A percentile compares a stretch with the other conserved stretches of the same genome.
Conservation (phyloP, 2,329 filamentous ascomycete species). For the Xylaria sp. region DNA sequence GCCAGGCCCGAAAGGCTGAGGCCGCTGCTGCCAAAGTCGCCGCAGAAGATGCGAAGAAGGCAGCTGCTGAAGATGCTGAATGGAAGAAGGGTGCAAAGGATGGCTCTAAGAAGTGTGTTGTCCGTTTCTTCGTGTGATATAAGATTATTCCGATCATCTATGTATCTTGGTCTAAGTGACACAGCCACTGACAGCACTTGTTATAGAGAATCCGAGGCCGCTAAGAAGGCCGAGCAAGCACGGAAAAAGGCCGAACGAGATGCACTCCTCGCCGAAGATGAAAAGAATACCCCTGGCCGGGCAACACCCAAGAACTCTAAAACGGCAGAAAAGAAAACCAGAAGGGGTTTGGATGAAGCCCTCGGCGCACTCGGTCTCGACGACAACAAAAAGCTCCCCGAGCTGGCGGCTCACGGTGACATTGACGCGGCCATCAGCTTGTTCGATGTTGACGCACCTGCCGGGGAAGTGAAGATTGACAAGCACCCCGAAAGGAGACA, state of each 20-base stretch:
- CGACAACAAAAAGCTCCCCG: conserved; percentile 59
- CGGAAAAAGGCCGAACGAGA: conserved; percentile 94
- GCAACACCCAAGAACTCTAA: conserved; percentile 74
- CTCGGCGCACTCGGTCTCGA: conserved; percentile 71
- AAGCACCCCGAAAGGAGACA: conserved; percentile 87
- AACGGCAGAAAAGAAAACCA: conserved; percentile 73
- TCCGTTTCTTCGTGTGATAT: neutral
- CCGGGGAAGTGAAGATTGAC: conserved; percentile 77
- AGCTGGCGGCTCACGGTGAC: conserved; percentile 79
- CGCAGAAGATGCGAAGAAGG: conserved; percentile 71
- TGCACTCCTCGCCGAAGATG: conserved; percentile 83
- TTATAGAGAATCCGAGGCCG: conserved; percentile 80
- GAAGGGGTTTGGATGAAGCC: conserved; percentile 42
- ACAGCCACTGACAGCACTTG: neutral
- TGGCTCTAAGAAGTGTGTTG: conserved; percentile 82
- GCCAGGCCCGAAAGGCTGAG: conserved; percentile 93
- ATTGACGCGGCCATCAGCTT: conserved; percentile 96
- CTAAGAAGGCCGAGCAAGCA: conserved; percentile 82
- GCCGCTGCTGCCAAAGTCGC: conserved; percentile 83
- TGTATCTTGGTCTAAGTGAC: neutral
- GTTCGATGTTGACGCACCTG: conserved; percentile 68
- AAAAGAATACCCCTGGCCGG: conserved; percentile 69
- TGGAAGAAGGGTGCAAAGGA: conserved; percentile 90
- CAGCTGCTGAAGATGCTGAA: conserved; percentile 74
- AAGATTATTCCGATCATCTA: neutral